Conservation (phyloP, 2,329 filamentous ascomycete genomes). For the Microthyrium microscopicum region DNA sequence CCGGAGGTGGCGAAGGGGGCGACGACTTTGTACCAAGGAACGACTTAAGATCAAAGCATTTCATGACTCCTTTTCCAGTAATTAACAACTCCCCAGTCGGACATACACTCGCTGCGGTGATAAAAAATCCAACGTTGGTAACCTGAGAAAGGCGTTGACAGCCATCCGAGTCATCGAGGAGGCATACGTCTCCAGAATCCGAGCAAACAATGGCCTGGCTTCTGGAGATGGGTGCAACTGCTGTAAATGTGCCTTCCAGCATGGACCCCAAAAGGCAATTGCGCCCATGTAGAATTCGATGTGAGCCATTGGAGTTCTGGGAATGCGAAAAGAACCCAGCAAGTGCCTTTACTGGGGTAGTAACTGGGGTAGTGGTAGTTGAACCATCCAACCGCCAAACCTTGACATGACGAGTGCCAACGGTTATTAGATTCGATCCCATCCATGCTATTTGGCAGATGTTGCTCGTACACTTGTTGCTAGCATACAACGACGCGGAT, state of each 20-base stretch:
- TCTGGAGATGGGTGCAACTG: conserved; percentile 54
- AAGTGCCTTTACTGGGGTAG: conserved; percentile 26
- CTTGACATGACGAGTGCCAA: conserved; percentile 84
- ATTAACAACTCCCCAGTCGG: conserved; percentile 43
- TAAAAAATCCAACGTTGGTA: conserved; percentile 47
- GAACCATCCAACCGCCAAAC: conserved; percentile 73
- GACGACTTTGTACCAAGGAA: conserved; percentile 11
- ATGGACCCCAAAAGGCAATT: conserved; percentile 74
- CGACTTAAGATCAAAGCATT: conserved; percentile 25
- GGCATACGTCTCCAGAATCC: conserved; percentile 76
- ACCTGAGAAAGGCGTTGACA: conserved; percentile 54
- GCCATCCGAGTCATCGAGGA: conserved; percentile 61
- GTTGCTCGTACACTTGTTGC: conserved; percentile 81
- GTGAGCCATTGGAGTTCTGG: conserved; percentile 22
- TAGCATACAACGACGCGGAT: conserved; percentile 60
- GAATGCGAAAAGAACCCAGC: conserved; percentile 28
- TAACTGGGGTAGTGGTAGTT: conserved; percentile 32
- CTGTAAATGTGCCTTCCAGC: conserved; percentile 71
- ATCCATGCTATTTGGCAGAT: conserved; percentile 85
- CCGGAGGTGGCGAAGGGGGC: conserved; percentile 11
- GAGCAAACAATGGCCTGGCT: conserved; percentile 68
- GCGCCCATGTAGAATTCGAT: conserved; percentile 63
- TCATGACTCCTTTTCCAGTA: conserved; percentile 41
- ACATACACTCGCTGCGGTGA: conserved; percentile 49
- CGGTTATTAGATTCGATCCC: conserved; percentile 65